A percentile compares a stretch with the other conserved stretches of the same genome.
These are phyloP conservation scores for Candolleomyces eurysporus DNA, from an alignment of 768 basidiomycete species.

Conservation along the genomic window DNA sequence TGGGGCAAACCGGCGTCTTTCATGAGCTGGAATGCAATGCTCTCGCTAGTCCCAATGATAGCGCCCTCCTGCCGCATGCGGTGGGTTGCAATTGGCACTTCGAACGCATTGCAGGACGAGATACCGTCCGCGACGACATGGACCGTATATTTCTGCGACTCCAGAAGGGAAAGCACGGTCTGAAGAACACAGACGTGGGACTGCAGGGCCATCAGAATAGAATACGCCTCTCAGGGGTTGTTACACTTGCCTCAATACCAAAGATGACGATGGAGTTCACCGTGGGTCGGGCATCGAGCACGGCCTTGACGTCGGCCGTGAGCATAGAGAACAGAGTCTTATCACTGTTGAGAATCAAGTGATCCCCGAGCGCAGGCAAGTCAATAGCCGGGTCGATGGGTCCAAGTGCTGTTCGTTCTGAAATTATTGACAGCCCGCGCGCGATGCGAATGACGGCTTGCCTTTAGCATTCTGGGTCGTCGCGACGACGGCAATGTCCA, in stretches of 20 bases:
- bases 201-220: slow-evolving; percentile 36
- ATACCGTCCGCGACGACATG: slow-evolving; percentile 84
- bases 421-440: slow-evolving; percentile 3
- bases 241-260: slow-evolving; percentile 75
- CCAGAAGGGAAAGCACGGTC: slow-evolving; percentile 68
- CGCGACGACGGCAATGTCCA: slow-evolving; percentile 68
- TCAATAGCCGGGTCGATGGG: slow-evolving; percentile 63
- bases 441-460: slow-evolving; percentile 20
- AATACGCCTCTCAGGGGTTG: neutral
- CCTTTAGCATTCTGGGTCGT: slow-evolving; percentile 87
- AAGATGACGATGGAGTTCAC: slow-evolving; percentile 69
- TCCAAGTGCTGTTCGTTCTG: slow-evolving; percentile 54
- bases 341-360: slow-evolving; percentile 61
- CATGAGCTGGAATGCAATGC: slow-evolving; percentile 74
- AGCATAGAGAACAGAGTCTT: slow-evolving; percentile 90
- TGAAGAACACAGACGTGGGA: slow-evolving; percentile 90
- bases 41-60: slow-evolving; percentile 78
- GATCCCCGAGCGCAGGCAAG: slow-evolving; percentile 47
- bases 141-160: slow-evolving; percentile 39
- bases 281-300: slow-evolving; percentile 46
- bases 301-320: slow-evolving; percentile 56
- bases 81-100: slow-evolving; percentile 73
- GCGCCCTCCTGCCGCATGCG: slow-evolving; percentile 74
- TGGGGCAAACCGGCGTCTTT: slow-evolving; percentile 55
- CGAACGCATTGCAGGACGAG: slow-evolving; percentile 77